phyloP scores from a whole-genome alignment of 1,284 basidiomycete genomes.

The Cutaneotrichosporon daszewskae region DNA sequence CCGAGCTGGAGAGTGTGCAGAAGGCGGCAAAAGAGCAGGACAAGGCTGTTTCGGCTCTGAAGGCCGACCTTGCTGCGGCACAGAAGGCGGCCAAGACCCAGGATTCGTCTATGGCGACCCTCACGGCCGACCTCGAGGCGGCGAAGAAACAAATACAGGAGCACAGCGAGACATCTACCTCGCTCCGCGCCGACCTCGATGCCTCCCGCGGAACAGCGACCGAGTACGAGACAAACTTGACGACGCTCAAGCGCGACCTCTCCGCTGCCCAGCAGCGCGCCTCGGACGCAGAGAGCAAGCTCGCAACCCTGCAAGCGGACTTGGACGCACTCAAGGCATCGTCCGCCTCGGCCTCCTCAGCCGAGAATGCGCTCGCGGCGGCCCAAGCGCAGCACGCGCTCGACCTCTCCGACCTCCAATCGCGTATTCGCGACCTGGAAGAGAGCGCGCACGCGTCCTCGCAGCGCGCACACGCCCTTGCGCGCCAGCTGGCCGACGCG shows the following conservation, averaged over 20 bases:
- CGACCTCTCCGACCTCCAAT: conserved; percentile 69
- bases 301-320: conserved; percentile 4
- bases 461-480: conserved; percentile 61
- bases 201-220: not conserved
- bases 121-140: conserved; percentile 6
- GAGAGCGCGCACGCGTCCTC: conserved; percentile 65
- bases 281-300: not conserved
- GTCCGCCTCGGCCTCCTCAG: too few species aligned
- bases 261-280: not conserved
- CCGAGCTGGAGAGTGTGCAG: not conserved
- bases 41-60: not conserved
- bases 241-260: conserved; percentile 3
- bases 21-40: not conserved
- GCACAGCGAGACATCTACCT: conserved; percentile 3
- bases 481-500: conserved; percentile 54
- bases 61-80: conserved; percentile 8
- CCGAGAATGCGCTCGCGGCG: conserved; percentile 7
- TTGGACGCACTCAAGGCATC: conserved; percentile 6
- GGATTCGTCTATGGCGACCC: conserved; percentile 3
- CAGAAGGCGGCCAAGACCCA: not conserved
- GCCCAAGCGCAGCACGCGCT: conserved; percentile 63
- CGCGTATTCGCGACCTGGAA: conserved; percentile 68
- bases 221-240: conserved; percentile 4
- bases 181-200: conserved; percentile 2
- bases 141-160: not conserved